Evolutionary conservation across 495 filamentous ascomycete species (phyloP), one percentile per base, ranked within the genome.

Genomic region (Neurospora sublineolata): DNA sequence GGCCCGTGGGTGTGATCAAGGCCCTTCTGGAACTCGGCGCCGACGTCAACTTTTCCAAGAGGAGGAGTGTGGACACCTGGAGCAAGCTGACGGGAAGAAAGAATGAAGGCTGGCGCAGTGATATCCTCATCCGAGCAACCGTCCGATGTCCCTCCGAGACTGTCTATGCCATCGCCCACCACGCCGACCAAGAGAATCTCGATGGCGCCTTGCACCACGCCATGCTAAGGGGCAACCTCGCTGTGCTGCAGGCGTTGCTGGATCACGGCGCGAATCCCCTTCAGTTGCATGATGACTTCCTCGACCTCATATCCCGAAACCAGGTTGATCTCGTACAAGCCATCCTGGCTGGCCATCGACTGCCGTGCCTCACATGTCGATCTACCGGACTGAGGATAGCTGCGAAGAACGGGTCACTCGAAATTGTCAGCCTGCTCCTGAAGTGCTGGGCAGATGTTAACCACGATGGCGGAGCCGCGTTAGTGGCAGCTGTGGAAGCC

Each of bases 121-220:
- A 76, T 37, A 39, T 79, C 3, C 76, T 80, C 3, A 72, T 76
- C 20, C 73, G 72, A n/a, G 78, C 77, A 11, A 76, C 74, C 16
- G 68, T 73, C n/a, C 72, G 71, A 12, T 79, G 75, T 38, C 73
- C 73, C 9, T 52, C 76, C 37, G 78, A 80, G 23, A 78, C 73
- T 4, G 77, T 80, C 20, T 69, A 75, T 33, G 46, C 69, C 0
- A 69, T 80, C 23, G 78, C 78, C 10, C 72, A 69, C 37, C 74
- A 73, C n/a, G 77, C 78, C 67, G 78, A 80, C 75, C 77, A 80
- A 37, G 70, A 75, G 18, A 79, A 75, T 38, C 76, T 80, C 39
- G 78, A 80, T 69, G 69, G 72, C 37, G 78, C 73, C 8, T 76
- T 80, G 16, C 78, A 75, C 23, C 70, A 78, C 37, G 78, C 78